Evolutionary conservation across 495 filamentous ascomycete species (phyloP).

Genomic region (Friedmanniomyces simplex): DNA sequence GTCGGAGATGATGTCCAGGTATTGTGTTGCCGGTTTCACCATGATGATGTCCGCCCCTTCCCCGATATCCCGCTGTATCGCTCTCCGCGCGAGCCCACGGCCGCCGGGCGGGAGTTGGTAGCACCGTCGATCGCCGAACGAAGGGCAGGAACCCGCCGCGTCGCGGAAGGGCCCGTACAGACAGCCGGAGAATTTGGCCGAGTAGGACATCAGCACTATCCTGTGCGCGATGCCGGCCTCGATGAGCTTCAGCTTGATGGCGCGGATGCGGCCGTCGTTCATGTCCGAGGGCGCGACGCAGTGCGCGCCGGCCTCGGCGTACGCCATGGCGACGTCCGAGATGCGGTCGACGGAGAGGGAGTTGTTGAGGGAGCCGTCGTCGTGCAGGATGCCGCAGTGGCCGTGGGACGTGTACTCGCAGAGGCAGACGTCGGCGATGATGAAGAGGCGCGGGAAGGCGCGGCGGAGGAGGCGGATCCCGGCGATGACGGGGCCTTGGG

Average conservation of each 20-base stretch:
- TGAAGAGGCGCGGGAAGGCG: constrained; percentile 77
- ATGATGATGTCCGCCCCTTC: constrained; percentile 98
- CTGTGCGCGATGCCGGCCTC: constrained; percentile 83
- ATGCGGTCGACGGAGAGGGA: constrained; percentile 83
- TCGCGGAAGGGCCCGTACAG: constrained; percentile 96
- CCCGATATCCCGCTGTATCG: constrained; percentile 77
- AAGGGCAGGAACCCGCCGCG: constrained; percentile 82
- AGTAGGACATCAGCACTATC: constrained; percentile 89
- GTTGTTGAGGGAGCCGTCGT: constrained; percentile 90
- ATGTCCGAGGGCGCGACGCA: constrained; percentile 96
- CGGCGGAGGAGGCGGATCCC: constrained; percentile 71
- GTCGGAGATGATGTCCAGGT: constrained; percentile 91
- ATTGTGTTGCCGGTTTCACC: constrained; percentile 93
- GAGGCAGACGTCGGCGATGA: constrained; percentile 85
- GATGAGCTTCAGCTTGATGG: constrained; percentile 93
- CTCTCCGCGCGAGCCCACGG: constrained; percentile 83
- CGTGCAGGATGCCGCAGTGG: constrained; percentile 88
- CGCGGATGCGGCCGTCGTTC: constrained; percentile 94
- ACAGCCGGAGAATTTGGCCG: constrained; percentile 92
- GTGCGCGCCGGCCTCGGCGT: constrained; percentile 86
- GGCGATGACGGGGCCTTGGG: constrained; percentile 79
- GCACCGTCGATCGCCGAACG: constrained; percentile 89
- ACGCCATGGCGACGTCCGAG: constrained; percentile 83
- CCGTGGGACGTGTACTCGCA: constrained; percentile 99
- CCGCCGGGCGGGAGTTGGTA: constrained; percentile 92